Evolutionary conservation across 345 rosid species (phyloP).

Genomic region (Pistacia atlantica): DNA sequence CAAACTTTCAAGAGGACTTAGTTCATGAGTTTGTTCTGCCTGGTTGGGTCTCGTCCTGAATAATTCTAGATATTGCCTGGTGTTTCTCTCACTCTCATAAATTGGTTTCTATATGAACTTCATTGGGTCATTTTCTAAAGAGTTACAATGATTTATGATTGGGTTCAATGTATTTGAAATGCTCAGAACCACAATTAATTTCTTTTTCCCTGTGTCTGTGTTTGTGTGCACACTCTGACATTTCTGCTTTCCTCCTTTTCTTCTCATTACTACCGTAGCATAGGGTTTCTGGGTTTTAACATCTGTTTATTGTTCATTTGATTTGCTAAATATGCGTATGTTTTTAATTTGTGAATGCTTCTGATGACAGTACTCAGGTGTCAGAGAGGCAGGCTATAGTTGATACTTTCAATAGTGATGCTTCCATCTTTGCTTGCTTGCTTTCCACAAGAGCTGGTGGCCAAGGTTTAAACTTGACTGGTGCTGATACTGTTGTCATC

Average conservation of each 20-base stretch:
- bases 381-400: constrained; percentile 89
- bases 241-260: not conserved
- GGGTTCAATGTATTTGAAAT: not conserved
- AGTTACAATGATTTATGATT: not conserved
- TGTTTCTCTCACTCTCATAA: not conserved
- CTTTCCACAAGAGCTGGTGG: constrained; percentile 96
- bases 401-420: constrained; percentile 77
- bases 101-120: not conserved
- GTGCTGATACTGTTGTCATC: constrained; percentile 87
- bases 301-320: not conserved
- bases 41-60: not conserved
- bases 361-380: constrained; percentile 71
- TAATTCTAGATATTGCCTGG: not conserved
- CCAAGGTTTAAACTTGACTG: constrained; percentile 93
- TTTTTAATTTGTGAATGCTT: not conserved
- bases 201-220: not conserved
- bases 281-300: too few species aligned
- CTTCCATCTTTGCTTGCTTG: constrained; percentile 80
- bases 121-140: not conserved
- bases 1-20: not conserved
- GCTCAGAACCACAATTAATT: not conserved
- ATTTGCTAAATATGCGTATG: not conserved
- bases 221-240: not conserved
- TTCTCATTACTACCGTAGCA: not conserved
- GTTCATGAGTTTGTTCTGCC: not conserved